Evolutionary conservation across 225 moss, liverwort and hornwort species (phyloP).

Genomic region (Thuidium tamariscinum): DNA sequence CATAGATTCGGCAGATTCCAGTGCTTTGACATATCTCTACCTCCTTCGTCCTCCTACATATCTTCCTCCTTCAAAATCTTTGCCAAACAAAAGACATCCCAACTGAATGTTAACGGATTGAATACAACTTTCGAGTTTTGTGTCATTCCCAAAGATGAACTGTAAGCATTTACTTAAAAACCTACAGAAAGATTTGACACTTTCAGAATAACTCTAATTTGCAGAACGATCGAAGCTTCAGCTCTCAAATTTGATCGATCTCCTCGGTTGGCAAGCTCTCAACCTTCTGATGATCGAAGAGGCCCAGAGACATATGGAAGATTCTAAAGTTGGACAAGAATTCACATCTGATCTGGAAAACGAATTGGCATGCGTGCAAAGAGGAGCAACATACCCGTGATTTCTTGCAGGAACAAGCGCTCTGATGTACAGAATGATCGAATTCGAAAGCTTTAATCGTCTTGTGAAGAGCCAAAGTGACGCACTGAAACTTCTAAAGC

Average conservation of each 20-base stretch:
- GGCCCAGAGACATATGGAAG: background rate
- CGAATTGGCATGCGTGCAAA: background rate
- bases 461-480: background rate
- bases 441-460: background rate
- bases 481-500: background rate
- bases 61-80: background rate
- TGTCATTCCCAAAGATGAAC: background rate
- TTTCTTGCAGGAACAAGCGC: background rate
- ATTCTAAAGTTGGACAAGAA: background rate
- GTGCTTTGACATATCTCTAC: slow-evolving; percentile 30
- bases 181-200: background rate
- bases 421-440: background rate
- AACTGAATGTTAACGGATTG: background rate
- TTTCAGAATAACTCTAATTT: background rate
- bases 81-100: background rate
- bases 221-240: background rate
- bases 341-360: background rate
- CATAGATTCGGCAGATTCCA: slow-evolving; percentile 2
- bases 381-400: background rate
- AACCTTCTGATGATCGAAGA: background rate
- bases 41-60: slow-evolving; percentile 6
- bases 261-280: background rate
- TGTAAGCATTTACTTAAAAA: background rate
- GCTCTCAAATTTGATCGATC: background rate
- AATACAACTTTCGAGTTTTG: background rate